Evolutionary conservation across 305 asterid species (phyloP), one percentile per base, ranked within the genome.

Genomic region (Petunia hybrid): DNA sequence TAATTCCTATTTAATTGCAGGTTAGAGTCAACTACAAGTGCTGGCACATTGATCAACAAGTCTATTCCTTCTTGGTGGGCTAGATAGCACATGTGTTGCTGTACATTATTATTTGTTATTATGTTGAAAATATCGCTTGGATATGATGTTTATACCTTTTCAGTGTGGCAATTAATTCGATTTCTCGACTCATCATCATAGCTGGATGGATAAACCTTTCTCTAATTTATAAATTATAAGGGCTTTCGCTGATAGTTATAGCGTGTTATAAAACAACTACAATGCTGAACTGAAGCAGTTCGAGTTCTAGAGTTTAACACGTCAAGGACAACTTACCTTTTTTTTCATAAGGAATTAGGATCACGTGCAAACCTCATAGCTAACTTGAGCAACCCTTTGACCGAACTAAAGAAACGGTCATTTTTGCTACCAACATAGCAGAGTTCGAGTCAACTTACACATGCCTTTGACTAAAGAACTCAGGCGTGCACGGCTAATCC

Each of bases 1-100:
- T 57, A 16, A 45, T 42, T 45, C 71, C 9, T 51, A 40, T 66
- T 2, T 53, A 36, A 78, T 60, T 35, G 41, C 89, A 86, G 89
- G 67, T 67, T 86, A 55, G 89, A 79, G 68, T 67, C 83, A 69
- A 62, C 65, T 61, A 69, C 84, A 53, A 68, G 65, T 9, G 68
- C 80, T 16, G 31, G 61, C 59, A 56, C 80, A 3, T 56, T 83
- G 45, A 76, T 79, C 36, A 70, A 81, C 57, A 82, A 40, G 43
- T 80, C 86, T 42, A 16, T 86, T 80, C 41, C 84, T 41, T 76
- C 79, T 78, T 84, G 89, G 84, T 82, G 82, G 36, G 81, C 84
- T 77, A 60, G 76, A 65, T 82, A 80, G 45, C 83, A 53, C 45
- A 14, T 68, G 61, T 10, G 16, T 59, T n/a, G 36, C 43, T 60